Percentiles rank a stretch among this genome's conserved stretches.
Conservation (phyloP, 179 eudicot genomes). For the Heliamphora pulchella region DNA sequence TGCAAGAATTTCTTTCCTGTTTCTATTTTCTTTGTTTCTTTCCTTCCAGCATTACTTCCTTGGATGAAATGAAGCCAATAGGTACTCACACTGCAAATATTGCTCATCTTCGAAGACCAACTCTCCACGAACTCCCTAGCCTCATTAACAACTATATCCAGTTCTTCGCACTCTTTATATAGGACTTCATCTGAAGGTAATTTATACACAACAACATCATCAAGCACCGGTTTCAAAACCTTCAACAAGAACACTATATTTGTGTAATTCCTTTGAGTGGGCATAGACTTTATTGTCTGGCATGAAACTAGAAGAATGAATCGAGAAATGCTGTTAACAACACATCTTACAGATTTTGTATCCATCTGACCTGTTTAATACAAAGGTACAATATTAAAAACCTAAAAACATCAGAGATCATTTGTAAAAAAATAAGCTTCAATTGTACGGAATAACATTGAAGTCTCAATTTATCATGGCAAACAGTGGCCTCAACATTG, state of each 20-base stretch:
- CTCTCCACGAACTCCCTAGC: constrained; percentile 77
- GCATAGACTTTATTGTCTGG: constrained; percentile 47
- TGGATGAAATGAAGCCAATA: constrained; percentile 7
- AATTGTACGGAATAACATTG: neutral
- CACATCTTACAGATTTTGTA: constrained; percentile 50
- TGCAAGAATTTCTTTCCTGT: neutral
- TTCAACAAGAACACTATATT: constrained; percentile 47
- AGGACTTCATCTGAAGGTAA: constrained; percentile 43
- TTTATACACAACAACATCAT: constrained; percentile 45
- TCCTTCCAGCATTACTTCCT: constrained; percentile 7
- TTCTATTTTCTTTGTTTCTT: neutral
- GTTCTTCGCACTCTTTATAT: constrained; percentile 58
- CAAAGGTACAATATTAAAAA: constrained; percentile 12
- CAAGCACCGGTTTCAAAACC: constrained; percentile 66
- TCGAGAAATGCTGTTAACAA: constrained; percentile 74
- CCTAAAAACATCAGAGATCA: neutral
- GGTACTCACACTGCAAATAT: constrained; percentile 58
- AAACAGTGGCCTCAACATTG: neutral
- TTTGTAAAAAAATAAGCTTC: neutral
- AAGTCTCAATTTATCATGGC: neutral
- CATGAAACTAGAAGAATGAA: constrained; percentile 78
- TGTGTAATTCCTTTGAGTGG: constrained; percentile 47
- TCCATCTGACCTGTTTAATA: constrained; percentile 61
- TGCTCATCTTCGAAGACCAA: constrained; percentile 71
- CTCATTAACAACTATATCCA: constrained; percentile 66